Percentiles rank a stretch among this genome's conserved stretches.
These are phyloP conservation scores for Chrysopogon serrulatus DNA, from an alignment of 176 grass and related monocot species.

Conservation along the genomic window DNA sequence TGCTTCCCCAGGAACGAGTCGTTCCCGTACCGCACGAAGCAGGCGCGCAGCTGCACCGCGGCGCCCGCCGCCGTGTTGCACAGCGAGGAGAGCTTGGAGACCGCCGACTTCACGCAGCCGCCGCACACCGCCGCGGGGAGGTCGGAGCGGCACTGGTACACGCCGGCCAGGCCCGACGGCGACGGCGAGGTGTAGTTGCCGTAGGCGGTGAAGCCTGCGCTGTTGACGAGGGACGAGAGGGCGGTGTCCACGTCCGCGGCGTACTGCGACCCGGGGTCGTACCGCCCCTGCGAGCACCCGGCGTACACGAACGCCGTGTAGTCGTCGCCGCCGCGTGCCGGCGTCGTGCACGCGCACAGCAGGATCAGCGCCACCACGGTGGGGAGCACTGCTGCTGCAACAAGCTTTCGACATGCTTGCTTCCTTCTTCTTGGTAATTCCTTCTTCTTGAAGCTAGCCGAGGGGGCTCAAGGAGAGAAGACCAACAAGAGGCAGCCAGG, in stretches of 20 bases:
- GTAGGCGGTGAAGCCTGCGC: slow-evolving; percentile 42
- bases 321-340: slow-evolving; percentile 30
- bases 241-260: slow-evolving; percentile 40
- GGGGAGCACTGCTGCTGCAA: not conserved
- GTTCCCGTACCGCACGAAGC: slow-evolving; percentile 91
- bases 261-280: slow-evolving; percentile 58
- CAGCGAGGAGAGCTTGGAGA: slow-evolving; percentile 49
- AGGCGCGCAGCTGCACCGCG: slow-evolving; percentile 77
- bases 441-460: not conserved
- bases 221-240: slow-evolving; percentile 54
- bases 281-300: slow-evolving; percentile 69
- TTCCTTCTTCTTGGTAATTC: not conserved
- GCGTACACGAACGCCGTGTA: slow-evolving; percentile 84
- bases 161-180: not conserved
- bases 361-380: not conserved
- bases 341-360: slow-evolving; percentile 2
- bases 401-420: slow-evolving; percentile 28
- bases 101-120: slow-evolving; percentile 46
- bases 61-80: slow-evolving; percentile 57
- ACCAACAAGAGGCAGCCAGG: not conserved
- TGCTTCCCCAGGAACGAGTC: slow-evolving; percentile 74
- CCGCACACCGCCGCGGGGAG: slow-evolving; percentile 55
- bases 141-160: slow-evolving; percentile 92
- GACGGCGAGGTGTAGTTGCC: slow-evolving; percentile 46
- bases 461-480: not conserved